phyloP scores from a whole-genome alignment of 768 basidiomycete genomes.

The Termitomyces bulborhizus region DNA sequence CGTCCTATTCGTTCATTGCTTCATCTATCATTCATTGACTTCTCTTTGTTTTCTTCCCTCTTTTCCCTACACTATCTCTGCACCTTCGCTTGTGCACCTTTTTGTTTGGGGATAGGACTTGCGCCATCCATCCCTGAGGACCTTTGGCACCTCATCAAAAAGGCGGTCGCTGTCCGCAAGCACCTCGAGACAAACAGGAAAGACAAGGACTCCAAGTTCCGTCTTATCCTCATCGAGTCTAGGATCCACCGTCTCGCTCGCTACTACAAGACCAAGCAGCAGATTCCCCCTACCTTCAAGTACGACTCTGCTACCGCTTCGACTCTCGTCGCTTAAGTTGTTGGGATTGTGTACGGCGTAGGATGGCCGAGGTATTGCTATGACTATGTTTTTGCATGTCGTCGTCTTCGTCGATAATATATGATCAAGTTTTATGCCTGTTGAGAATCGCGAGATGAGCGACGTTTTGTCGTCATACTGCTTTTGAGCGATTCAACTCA shows the following conservation, averaged over 20 bases:
- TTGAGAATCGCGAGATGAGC: no score
- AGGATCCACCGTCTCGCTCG: conserved; percentile 95
- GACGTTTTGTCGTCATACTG: no score
- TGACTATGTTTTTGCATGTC: neutral
- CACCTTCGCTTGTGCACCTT: conserved; percentile 24
- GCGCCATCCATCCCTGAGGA: conserved; percentile 98
- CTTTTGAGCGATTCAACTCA: no score
- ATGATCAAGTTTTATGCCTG: neutral
- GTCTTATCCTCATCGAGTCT: conserved; percentile 98
- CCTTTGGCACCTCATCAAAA: conserved; percentile 99
- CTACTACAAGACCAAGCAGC: conserved; percentile 98
- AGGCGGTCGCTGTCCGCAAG: conserved; percentile 98
- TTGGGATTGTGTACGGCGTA: neutral
- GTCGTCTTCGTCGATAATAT: neutral
- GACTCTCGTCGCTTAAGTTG: conserved; percentile 70
- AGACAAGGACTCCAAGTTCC: conserved; percentile 95
- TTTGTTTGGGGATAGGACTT: conserved; percentile 76
- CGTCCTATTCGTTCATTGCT: conserved; percentile 18
- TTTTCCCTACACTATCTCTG: conserved; percentile 6
- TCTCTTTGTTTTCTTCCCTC: conserved; percentile 14
- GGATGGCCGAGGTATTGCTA: neutral
- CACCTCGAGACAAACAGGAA: conserved; percentile 97
- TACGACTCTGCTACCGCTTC: conserved; percentile 96
- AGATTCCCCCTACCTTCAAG: conserved; percentile 97
- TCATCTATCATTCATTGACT: neutral